Conservation (phyloP, 176 grass and related monocot genomes). For the Phyllostachys edulis region DNA sequence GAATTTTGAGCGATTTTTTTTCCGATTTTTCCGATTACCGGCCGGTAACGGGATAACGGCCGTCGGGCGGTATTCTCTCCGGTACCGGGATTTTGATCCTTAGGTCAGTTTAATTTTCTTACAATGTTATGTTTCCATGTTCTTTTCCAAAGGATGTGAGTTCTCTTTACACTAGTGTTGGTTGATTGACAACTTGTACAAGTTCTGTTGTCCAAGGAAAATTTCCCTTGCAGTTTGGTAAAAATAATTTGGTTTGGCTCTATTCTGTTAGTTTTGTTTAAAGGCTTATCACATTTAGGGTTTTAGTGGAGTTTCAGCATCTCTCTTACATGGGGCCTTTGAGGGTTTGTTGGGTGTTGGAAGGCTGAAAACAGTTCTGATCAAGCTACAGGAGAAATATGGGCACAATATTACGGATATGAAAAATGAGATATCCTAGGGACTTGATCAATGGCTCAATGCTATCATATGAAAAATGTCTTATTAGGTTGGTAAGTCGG, state of each 20-base stretch:
- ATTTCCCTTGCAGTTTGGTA: background rate
- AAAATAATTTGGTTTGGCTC: background rate
- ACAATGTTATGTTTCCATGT: background rate
- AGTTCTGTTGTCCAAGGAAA: background rate
- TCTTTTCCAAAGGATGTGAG: background rate
- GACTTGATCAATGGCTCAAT: background rate
- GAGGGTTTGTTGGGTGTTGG: background rate
- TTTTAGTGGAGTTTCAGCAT: background rate
- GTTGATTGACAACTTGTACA: slow-evolving; percentile 11
- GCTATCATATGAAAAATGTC: background rate
- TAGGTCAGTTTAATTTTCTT: slow-evolving; percentile 12
- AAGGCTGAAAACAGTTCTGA: background rate
- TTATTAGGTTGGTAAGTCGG: background rate
- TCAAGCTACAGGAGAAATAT: background rate
- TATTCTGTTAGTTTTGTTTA: background rate
- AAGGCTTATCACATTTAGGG: background rate
- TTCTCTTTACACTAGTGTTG: background rate
- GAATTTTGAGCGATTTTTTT: too few relatives aligned
- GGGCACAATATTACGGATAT: background rate
- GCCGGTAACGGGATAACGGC: too few relatives aligned
- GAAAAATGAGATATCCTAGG: background rate
- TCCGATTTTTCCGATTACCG: too few relatives aligned
- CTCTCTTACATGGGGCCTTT: background rate
- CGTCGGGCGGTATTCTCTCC: too few relatives aligned
- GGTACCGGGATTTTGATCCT: too few relatives aligned